A percentile compares a stretch with the other conserved stretches of the same genome.
Evolutionary conservation across 495 filamentous ascomycete genomes (phyloP).

Genomic region (Neurospora sp.): DNA sequence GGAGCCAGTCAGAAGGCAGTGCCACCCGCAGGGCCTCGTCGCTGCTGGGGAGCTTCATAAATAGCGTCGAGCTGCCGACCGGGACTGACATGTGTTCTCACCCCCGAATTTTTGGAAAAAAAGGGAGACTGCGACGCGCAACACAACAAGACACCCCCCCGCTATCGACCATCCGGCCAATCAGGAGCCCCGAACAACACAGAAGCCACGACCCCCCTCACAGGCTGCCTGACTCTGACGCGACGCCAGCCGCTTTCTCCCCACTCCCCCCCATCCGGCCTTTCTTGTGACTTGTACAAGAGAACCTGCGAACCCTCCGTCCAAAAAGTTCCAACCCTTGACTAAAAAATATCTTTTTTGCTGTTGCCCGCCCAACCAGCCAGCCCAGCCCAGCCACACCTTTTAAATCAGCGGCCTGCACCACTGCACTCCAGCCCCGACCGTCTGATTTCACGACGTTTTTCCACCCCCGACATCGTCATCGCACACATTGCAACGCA

Average conservation of each 20-base stretch:
- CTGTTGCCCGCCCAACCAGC: neutral
- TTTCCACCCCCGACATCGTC: conserved; percentile 15
- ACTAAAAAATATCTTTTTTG: conserved; percentile 1
- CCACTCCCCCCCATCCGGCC: neutral
- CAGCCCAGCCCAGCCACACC: neutral
- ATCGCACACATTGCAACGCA: conserved; percentile 7
- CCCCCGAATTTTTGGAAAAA: conserved; percentile 20
- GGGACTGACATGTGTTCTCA: conserved; percentile 29
- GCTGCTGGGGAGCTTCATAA: conserved; percentile 22
- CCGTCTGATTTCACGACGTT: conserved; percentile 11
- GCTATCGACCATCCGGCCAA: conserved; percentile 10
- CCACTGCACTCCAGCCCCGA: neutral
- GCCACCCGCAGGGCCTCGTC: conserved; percentile 10
- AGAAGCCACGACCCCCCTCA: neutral
- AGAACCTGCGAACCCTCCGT: neutral
- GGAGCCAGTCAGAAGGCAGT: conserved; percentile 23
- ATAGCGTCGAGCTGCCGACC: conserved; percentile 30
- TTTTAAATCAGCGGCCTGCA: neutral
- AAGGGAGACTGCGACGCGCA: conserved; percentile 14
- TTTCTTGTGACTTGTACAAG: conserved; percentile 1
- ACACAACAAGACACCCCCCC: conserved; percentile 8
- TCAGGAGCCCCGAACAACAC: conserved; percentile 3
- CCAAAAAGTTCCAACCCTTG: neutral
- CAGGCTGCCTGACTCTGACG: neutral
- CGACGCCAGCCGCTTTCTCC: neutral